A percentile compares a stretch with the other conserved stretches of the same genome.
Evolutionary conservation across 495 filamentous ascomycete genomes (phyloP).

Genomic region (Penicillium angulare): DNA sequence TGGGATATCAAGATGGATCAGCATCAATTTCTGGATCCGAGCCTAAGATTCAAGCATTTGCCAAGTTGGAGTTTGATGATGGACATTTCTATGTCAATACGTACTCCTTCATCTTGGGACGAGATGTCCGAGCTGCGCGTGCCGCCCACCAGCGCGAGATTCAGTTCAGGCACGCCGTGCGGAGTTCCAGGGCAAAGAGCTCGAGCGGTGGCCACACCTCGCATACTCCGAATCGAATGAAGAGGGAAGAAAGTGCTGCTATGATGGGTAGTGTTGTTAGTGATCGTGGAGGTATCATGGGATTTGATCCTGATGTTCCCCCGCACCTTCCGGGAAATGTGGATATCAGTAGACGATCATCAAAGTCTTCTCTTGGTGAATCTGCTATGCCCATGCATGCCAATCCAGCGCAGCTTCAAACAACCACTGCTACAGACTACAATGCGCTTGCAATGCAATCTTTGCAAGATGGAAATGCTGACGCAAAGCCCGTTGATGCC

Average conservation of each 20-base stretch:
- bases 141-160: constrained; percentile 49
- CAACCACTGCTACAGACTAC: constrained; percentile 37
- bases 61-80: constrained; percentile 69
- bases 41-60: constrained; percentile 59
- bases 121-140: constrained; percentile 57
- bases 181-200: constrained; percentile 44
- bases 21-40: constrained; percentile 45
- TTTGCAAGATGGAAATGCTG: constrained; percentile 36
- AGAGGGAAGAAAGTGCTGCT: constrained; percentile 43
- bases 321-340: constrained; percentile 38
- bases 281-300: constrained; percentile 59
- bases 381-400: constrained; percentile 39
- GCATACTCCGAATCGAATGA: constrained; percentile 47
- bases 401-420: constrained; percentile 43
- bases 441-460: constrained; percentile 50
- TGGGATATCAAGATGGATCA: constrained; percentile 41
- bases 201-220: constrained; percentile 46
- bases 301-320: constrained; percentile 50
- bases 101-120: constrained; percentile 62
- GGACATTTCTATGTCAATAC: constrained; percentile 73
- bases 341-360: constrained; percentile 47
- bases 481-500: constrained; percentile 40
- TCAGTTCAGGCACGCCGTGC: constrained; percentile 42
- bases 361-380: constrained; percentile 44
- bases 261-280: constrained; percentile 54